These are phyloP conservation scores for Castanospermum australe DNA, from an alignment of 306 rosid genomes.

Conservation along the genomic window DNA sequence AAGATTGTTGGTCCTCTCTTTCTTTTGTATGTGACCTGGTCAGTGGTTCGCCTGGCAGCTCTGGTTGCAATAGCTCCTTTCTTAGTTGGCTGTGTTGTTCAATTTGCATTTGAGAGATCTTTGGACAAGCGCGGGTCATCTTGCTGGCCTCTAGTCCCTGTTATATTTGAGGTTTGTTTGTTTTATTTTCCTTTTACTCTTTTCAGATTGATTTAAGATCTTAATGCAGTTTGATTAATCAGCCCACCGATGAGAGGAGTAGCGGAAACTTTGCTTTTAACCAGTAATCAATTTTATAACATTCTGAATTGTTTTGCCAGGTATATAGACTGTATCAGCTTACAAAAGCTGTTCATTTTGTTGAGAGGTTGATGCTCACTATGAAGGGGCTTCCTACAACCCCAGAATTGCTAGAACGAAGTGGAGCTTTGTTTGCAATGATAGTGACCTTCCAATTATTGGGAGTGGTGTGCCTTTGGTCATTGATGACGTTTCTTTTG, in stretches of 20 bases:
- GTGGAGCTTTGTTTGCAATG: conserved; percentile 61
- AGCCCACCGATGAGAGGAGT: background rate
- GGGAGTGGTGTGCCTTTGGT: conserved; percentile 81
- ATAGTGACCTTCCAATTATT: conserved; percentile 56
- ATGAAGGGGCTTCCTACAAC: conserved; percentile 55
- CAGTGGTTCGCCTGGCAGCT: conserved; percentile 55
- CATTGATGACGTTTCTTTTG: conserved; percentile 77
- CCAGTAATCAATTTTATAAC: background rate
- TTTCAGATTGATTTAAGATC: conserved; percentile 19
- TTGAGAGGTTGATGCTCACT: conserved; percentile 57
- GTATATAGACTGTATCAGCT: conserved; percentile 78
- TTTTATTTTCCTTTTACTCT: background rate
- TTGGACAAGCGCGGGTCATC: conserved; percentile 56
- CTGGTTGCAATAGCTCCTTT: conserved; percentile 61
- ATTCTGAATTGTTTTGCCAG: conserved; percentile 39
- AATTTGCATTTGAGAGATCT: conserved; percentile 61
- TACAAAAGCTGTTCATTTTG: conserved; percentile 68
- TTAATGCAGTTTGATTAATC: background rate
- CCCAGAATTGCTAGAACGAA: conserved; percentile 57
- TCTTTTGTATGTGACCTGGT: conserved; percentile 55
- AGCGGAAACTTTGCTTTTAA: background rate
- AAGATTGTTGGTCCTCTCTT: conserved; percentile 65
- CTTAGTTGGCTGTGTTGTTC: conserved; percentile 58
- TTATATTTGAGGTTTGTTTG: conserved; percentile 67
- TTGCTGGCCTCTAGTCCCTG: conserved; percentile 83